Evolutionary conservation across 257 asterid genomes (phyloP), one percentile per base, ranked within the genome.

Genomic region (Orobanche coerulescens): DNA sequence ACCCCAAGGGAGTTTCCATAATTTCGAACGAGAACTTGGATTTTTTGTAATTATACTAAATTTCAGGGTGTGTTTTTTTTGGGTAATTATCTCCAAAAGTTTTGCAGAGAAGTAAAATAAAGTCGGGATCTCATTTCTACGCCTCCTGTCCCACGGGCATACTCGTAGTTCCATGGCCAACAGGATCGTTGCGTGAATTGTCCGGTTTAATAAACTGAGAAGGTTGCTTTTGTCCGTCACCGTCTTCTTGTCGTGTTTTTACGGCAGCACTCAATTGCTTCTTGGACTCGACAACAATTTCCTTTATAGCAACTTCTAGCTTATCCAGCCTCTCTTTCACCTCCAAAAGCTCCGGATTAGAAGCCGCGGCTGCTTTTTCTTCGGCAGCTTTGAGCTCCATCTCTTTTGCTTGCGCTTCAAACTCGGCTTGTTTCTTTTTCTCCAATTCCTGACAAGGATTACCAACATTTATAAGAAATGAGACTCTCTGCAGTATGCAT

Each of bases 381-480:
- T 80, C 80, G 2, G 74, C 82, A 43, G 81, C 81, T 73, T 82
- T 85, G 24, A 42, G 79, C 73, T 89, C 94, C 90, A 83, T 67
- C 80, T 84, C 95, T 80, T 84, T 87, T 22, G 88, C 85, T 64
- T 81, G 84, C 58, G 94, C 92, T 65, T 88, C 96, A 70, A 85
- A 84, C 65, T 92, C 98, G 20, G 98, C 95, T 72, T 78, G 85
- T 69, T 81, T 89, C 78, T 81, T 93, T 68, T 48, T 22, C 76
- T 84, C 95, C 36, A 81, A 40, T 68, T 80, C 97, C 98, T 88
- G 76, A 52, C 8, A 14, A 64, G 47, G 68, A 53, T 40, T 42
- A 47, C 55, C 13, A 8, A 47, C 49, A 28, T 59, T 46, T 25
- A 56, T 42, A 37, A 20, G 6, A 36, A n/a, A 62, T 28, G 36